phyloP scores from a whole-genome alignment of 108 stramenopile genomes.

The Aurantiochytrium sp. region DNA sequence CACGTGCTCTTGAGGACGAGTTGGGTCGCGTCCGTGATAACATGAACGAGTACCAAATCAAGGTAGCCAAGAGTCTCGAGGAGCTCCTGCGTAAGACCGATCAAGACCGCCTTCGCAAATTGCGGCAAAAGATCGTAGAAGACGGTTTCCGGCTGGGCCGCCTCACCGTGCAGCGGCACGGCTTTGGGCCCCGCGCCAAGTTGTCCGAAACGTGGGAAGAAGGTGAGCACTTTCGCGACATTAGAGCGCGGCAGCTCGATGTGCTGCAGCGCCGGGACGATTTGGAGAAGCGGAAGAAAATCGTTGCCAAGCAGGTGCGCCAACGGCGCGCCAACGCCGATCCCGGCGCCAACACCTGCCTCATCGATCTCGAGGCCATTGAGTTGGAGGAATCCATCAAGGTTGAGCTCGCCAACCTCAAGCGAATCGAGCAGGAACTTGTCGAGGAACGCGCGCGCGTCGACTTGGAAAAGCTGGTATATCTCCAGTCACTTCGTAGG shows the following conservation, averaged over 20 bases:
- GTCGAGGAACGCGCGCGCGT: neutral
- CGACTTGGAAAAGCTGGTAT: neutral
- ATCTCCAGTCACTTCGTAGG: neutral
- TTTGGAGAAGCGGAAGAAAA: neutral
- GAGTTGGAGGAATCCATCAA: neutral
- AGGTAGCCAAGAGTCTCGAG: slow-evolving; percentile 5
- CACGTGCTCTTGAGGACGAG: neutral
- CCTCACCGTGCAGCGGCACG: neutral
- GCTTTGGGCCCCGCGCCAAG: slow-evolving; percentile 3
- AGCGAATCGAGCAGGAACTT: neutral
- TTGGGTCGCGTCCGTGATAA: neutral
- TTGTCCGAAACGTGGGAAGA: slow-evolving; percentile 8
- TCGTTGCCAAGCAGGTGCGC: neutral
- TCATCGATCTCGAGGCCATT: neutral
- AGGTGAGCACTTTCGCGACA: neutral
- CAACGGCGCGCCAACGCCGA: neutral
- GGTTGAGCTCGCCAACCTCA: neutral
- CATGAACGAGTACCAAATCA: neutral
- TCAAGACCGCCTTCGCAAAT: neutral
- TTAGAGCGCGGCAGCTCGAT: neutral
- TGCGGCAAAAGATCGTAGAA: neutral
- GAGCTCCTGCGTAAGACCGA: neutral
- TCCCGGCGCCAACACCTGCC: neutral
- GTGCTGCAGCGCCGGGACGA: neutral
- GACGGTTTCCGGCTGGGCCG: neutral